These are phyloP conservation scores for Striga hermonthica DNA, from an alignment of 305 asterid species.

Conservation along the genomic window DNA sequence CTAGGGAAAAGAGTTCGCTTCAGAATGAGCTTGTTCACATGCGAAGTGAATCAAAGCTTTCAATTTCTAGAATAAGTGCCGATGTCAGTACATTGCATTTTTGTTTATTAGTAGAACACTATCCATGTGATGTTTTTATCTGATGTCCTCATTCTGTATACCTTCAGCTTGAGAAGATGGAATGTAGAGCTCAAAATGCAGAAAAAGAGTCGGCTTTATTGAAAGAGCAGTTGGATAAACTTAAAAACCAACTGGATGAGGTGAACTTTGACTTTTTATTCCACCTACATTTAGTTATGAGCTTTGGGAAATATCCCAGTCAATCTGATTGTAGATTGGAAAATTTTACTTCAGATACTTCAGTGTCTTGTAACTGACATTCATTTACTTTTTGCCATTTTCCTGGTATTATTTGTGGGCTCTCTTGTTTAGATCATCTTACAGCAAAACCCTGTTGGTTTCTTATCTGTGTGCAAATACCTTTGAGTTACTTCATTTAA, in stretches of 20 bases:
- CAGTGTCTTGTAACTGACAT: constrained; percentile 25
- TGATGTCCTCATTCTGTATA: constrained; percentile 29
- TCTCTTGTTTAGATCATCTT: constrained; percentile 11
- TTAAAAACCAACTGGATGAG: constrained; percentile 59
- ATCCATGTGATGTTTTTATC: constrained; percentile 29
- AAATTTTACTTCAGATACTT: constrained; percentile 14
- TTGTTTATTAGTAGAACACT: constrained; percentile 21
- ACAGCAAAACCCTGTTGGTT: constrained; percentile 6
- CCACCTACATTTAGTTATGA: constrained; percentile 1
- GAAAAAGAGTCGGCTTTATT: constrained; percentile 70
- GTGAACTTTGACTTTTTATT: constrained; percentile 37
- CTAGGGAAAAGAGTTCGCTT: constrained; percentile 66
- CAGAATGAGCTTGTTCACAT: constrained; percentile 73
- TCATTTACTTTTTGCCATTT: constrained; percentile 15
- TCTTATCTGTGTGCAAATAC: constrained; percentile 4
- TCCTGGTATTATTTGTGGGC: constrained; percentile 1
- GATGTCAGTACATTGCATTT: constrained; percentile 51
- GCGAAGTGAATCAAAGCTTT: constrained; percentile 79
- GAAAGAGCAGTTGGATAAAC: constrained; percentile 63
- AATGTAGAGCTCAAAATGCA: constrained; percentile 73
- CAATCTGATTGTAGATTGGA: neutral
- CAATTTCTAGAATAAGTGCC: constrained; percentile 66
- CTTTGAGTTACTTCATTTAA: constrained; percentile 13
- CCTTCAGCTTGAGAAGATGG: constrained; percentile 81
- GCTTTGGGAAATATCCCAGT: constrained; percentile 8